A percentile compares a stretch with the other conserved stretches of the same genome.
phyloP scores from a whole-genome alignment of 345 rosid species.

The Leavenworthia alabamica region DNA sequence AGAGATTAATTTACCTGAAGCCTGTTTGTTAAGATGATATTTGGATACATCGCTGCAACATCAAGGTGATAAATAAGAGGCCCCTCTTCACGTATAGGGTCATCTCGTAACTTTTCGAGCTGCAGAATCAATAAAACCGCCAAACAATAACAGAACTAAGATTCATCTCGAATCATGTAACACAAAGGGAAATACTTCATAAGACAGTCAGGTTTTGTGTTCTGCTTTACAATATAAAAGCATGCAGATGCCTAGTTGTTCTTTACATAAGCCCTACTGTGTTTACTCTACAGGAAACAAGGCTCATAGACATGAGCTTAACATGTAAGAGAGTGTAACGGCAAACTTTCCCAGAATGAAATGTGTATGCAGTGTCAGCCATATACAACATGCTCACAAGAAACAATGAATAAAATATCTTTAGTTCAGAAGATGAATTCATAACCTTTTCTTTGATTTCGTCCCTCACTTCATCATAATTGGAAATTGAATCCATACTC shows the following conservation, averaged over 20 bases:
- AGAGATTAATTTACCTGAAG: conserved; percentile 63
- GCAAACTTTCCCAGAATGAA: conserved; percentile 9
- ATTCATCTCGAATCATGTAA: neutral
- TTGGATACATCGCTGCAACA: conserved; percentile 99
- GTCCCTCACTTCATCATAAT: conserved; percentile 84
- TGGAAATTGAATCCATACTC: conserved; percentile 71
- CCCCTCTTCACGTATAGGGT: conserved; percentile 81
- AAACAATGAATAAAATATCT: neutral
- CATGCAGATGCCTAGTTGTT: conserved; percentile 12
- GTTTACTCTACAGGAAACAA: conserved; percentile 7
- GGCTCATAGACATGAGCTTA: neutral
- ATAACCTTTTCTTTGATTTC: conserved; percentile 69
- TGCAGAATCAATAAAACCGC: conserved; percentile 32
- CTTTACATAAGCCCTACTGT: conserved; percentile 2
- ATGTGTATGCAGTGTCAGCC: conserved; percentile 8
- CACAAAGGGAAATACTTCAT: neutral
- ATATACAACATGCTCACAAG: neutral
- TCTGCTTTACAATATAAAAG: neutral
- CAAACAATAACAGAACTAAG: conserved; percentile 13
- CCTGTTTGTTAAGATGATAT: conserved; percentile 93
- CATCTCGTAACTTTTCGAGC: conserved; percentile 71
- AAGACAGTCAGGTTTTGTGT: conserved; percentile 3
- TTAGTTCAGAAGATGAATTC: conserved; percentile 11
- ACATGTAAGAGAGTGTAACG: conserved; percentile 5
- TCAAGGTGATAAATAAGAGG: conserved; percentile 97